These are phyloP conservation scores for Aspergillus haitiensis DNA, from an alignment of 495 filamentous ascomycete genomes.

Conservation along the genomic window DNA sequence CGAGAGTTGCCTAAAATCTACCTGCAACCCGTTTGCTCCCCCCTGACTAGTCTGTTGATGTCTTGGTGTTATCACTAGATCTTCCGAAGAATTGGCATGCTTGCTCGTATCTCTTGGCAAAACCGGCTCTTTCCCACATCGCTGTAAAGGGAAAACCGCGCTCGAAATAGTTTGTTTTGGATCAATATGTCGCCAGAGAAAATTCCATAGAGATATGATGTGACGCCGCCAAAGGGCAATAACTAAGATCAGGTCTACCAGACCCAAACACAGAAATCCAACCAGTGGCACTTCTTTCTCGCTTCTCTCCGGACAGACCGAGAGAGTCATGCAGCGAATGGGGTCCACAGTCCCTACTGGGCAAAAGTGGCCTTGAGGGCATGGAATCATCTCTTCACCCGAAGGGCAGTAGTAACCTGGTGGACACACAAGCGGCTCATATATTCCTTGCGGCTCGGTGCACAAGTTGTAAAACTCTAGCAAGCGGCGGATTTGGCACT, in stretches of 20 bases:
- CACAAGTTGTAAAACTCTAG: neutral
- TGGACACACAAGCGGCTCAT: constrained; percentile 1
- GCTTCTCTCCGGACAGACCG: neutral
- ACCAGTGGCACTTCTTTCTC: neutral
- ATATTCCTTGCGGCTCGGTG: neutral
- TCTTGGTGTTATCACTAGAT: no score
- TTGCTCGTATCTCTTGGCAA: no score
- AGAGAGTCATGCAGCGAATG: neutral
- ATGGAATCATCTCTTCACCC: neutral
- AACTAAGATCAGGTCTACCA: neutral
- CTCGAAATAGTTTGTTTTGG: neutral
- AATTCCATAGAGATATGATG: no score
- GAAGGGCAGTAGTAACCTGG: neutral
- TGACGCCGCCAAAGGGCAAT: neutral
- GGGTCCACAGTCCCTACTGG: neutral
- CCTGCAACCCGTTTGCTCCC: no score
- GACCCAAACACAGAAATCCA: neutral
- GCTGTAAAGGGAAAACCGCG: no score
- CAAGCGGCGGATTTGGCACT: neutral
- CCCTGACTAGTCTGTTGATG: no score
- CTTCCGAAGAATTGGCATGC: no score
- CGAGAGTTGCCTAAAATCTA: no score
- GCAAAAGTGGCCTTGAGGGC: neutral
- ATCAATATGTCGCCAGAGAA: no score
- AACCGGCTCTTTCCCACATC: no score